Evolutionary conservation across 768 basidiomycete species (phyloP).

Genomic region (Boletus eberwhitei): DNA sequence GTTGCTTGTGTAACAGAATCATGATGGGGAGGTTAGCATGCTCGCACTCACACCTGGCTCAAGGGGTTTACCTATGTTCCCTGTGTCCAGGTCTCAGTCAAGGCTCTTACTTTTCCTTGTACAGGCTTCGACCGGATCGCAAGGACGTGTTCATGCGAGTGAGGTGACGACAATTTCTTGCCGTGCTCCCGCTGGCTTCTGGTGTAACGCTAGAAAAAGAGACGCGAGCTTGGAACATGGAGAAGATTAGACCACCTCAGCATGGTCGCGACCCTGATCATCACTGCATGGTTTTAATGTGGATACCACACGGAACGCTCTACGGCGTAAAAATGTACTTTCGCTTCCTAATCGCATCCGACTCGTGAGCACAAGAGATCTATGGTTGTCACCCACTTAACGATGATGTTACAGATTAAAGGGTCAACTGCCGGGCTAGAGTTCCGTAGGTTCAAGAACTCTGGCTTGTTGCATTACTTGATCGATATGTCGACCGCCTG

Average conservation of each 20-base stretch:
- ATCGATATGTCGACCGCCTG: not conserved
- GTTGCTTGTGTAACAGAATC: not conserved
- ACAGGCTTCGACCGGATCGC: not conserved
- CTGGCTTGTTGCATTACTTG: not conserved
- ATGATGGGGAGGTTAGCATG: not conserved
- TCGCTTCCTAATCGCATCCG: not conserved
- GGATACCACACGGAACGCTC: conserved; percentile 4
- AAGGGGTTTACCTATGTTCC: not conserved
- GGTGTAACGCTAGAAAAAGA: not conserved
- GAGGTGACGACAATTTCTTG: not conserved
- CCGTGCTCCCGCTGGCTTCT: not conserved
- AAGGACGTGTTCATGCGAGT: not conserved
- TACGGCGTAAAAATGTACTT: not conserved
- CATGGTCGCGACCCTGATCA: conserved; percentile 1
- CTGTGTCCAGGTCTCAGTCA: conserved; percentile 6
- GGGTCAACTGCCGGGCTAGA: not conserved
- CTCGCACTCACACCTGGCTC: too few relatives aligned
- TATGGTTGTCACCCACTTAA: too few relatives aligned
- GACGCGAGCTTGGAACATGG: conserved; percentile 7
- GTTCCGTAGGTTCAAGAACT: not conserved
- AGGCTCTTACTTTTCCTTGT: not conserved
- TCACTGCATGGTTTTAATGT: conserved; percentile 3
- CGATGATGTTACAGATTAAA: too few relatives aligned
- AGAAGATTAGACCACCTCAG: conserved; percentile 2
- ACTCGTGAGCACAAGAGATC: not conserved